A percentile compares a stretch with the other conserved stretches of the same genome.
These are phyloP conservation scores for Hymenoscyphus repandus DNA, from an alignment of 2,329 filamentous ascomycete species.

Conservation along the genomic window DNA sequence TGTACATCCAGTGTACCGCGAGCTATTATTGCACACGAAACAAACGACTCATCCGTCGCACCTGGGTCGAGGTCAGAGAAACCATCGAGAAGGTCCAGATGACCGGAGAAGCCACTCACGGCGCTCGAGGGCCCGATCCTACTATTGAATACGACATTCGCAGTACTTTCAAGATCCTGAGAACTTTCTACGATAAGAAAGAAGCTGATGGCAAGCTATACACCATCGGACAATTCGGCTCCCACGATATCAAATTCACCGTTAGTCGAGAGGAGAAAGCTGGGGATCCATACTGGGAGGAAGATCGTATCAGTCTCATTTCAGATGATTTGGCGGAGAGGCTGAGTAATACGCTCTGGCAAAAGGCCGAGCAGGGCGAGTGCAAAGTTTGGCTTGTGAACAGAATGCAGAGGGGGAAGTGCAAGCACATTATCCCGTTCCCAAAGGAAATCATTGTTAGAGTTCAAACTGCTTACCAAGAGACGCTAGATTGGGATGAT, in stretches of 20 bases:
- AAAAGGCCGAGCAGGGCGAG: background rate
- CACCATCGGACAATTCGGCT: background rate
- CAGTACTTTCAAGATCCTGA: background rate
- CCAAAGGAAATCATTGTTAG: too few species aligned
- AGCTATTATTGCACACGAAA: slow-evolving; percentile 1
- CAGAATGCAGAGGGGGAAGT: background rate
- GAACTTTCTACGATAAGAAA: background rate
- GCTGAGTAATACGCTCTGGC: background rate
- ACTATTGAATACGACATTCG: background rate
- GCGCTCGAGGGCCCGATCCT: background rate
- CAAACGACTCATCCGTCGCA: slow-evolving; percentile 2
- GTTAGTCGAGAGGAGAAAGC: background rate
- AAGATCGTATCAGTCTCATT: background rate
- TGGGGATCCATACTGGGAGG: slow-evolving; percentile 2
- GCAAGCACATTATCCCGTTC: background rate
- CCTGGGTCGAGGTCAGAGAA: background rate
- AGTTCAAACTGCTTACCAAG: too few species aligned
- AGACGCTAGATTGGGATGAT: too few species aligned
- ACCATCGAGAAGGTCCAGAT: background rate
- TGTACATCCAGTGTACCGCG: slow-evolving; percentile 1
- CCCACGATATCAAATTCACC: background rate
- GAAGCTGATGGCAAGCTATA: background rate
- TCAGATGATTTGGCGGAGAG: background rate
- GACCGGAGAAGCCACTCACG: background rate
- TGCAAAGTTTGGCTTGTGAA: background rate